Percentiles rank a stretch among this genome's conserved stretches.
phyloP scores from a whole-genome alignment of 371 early-diverging fungal species.

The Funneliformis caledonium region DNA sequence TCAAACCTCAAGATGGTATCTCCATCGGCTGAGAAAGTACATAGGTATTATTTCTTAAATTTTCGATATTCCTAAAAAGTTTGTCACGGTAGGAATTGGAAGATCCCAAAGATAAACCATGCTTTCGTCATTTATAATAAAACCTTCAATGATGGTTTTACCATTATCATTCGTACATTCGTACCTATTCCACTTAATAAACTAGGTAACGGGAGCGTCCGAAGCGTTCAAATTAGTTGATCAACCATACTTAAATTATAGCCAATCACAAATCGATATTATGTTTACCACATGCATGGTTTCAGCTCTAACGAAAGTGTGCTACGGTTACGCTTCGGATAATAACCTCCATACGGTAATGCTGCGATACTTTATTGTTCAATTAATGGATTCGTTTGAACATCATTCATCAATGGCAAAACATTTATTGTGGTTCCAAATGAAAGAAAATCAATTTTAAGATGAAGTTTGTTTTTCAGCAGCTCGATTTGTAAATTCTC shows the following conservation, averaged over 20 bases:
- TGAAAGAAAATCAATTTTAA: neutral
- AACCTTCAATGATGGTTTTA: neutral
- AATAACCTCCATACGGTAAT: neutral
- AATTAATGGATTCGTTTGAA: neutral
- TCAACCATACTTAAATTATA: too few species aligned
- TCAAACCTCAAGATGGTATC: neutral
- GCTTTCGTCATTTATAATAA: neutral
- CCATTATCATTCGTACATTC: neutral
- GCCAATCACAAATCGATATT: too few species aligned
- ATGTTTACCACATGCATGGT: too few species aligned
- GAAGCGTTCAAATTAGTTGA: too few species aligned
- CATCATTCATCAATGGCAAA: neutral
- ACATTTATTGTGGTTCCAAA: neutral
- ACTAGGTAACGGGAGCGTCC: too few species aligned
- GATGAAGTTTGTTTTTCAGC: neutral
- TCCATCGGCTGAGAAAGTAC: neutral
- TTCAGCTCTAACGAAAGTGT: too few species aligned
- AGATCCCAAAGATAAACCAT: accelerated
- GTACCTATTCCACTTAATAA: neutral
- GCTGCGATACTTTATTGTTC: neutral
- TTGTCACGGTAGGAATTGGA: neutral
- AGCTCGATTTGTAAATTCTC: too few species aligned
- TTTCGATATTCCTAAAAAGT: neutral
- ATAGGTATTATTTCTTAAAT: neutral
- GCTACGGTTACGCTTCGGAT: too few species aligned